Base-by-base conservation (phyloP, 306 rosid species). In the Myrica gale region DNA sequence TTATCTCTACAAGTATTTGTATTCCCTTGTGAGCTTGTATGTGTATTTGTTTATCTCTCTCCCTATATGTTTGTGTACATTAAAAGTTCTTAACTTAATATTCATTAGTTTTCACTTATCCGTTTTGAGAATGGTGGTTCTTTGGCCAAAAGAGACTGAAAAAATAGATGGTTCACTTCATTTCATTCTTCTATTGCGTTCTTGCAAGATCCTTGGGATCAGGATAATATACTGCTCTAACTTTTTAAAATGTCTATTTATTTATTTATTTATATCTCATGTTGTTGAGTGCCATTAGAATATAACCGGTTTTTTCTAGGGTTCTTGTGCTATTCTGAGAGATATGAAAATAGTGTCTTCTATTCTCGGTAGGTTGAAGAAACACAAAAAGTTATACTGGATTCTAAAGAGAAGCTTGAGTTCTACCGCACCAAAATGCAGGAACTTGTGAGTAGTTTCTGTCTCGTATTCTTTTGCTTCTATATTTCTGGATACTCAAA, bases 401-500 rank as follows among this genome's bases (percentile, higher is more conserved):
- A 94, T 80, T 94, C 95, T 9, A 94, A 82, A 78, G 97, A 94
- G 87, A 94, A 92, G 89, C 79, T 94, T 11, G 97, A 82, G 82
- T 75, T 83, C 66, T 94, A 90, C 81, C 95, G 97, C 72, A 67
- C 92, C 80, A 94, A 87, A 82, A 94, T 94, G 98, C 98, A 94
- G 85, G 97, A 94, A 78, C 90, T 94, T 74, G 98, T 91, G 76
- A 84, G 98, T 91, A 82, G 48, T 82, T 82, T 85, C 47, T 79
- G 39, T 79, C 68, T 54, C 62, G 21, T 74, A 69, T 79, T 46
- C 20, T 45, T 55, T 80, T 78, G 75, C 75, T 26, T 76, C 75
- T 84, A 71, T 57, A 20, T 57, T 56, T 72, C 50, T 67, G 54
- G 67, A 21, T 69, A 47, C 69, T 61, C 46, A 42, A 50, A 46